Evolutionary conservation across 768 basidiomycete genomes (phyloP).

Genomic region (Phanerochaete sordida): DNA sequence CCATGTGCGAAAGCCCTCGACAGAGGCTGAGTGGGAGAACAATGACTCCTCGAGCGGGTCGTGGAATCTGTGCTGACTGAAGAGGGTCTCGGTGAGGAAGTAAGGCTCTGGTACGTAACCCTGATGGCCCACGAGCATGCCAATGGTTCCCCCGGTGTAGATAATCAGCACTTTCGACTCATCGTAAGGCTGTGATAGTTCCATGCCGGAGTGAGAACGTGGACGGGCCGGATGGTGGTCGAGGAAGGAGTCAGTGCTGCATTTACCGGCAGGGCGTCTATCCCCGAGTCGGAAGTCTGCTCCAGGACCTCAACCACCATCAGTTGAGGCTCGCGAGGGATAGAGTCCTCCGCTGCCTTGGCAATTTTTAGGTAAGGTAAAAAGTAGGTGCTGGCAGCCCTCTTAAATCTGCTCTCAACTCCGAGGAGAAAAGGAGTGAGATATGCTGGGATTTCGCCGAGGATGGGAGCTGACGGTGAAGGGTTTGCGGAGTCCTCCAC

Average conservation of each 20-base stretch:
- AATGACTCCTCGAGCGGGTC: conserved; percentile 86
- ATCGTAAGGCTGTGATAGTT: conserved; percentile 46
- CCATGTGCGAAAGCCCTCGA: conserved; percentile 80
- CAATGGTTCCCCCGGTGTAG: conserved; percentile 90
- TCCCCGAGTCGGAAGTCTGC: neutral
- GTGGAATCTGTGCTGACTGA: conserved; percentile 84
- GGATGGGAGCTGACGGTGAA: neutral
- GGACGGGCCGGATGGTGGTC: neutral
- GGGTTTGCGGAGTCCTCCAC: neutral
- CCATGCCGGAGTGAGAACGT: conserved; percentile 32
- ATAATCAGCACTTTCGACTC: conserved; percentile 84
- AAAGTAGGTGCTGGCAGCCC: no score
- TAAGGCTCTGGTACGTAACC: conserved; percentile 86
- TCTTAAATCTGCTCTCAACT: no score
- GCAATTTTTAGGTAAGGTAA: no score
- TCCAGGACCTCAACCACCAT: neutral
- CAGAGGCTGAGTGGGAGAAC: conserved; percentile 75
- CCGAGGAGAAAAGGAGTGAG: no score
- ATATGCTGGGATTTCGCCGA: neutral
- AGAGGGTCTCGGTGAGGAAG: conserved; percentile 81
- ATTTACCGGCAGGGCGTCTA: neutral
- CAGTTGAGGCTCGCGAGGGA: no score
- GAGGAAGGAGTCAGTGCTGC: neutral
- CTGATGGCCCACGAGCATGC: conserved; percentile 75
- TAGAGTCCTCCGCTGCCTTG: no score